Evolutionary conservation across 2,329 filamentous ascomycete species (phyloP), one percentile per base, ranked within the genome.

Genomic region (Zymoseptoria crescenta): DNA sequence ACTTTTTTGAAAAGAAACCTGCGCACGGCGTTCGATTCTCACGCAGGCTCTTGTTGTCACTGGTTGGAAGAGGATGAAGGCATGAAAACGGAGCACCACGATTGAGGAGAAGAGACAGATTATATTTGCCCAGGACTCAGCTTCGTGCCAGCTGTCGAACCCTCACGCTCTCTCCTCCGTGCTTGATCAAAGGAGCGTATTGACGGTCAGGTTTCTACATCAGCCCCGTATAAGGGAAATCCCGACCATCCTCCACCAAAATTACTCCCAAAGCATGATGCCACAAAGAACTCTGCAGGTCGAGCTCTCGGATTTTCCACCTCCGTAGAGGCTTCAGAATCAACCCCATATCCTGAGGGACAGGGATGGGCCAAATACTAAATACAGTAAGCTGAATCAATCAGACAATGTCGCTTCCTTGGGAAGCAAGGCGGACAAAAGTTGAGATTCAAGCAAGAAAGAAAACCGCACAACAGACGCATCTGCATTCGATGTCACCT

Each of bases 291-390:
- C 35, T 45, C 35, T 45, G 35, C 35, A 45, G 35, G 35, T 45
- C 35, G 35, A 45, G 35, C 35, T 45, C 35, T 52, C 51, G 29
- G 51, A 52, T 52, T 30, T 30, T 52, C 49, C n/a, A 29, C 51
- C 24, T 8, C 19, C 51, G 24, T 30, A 52, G 41, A 52, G 29
- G 51, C 8, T 19, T 30, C 27, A 24, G 62, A 71, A 69, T 64
- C 69, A 69, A 72, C 70, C 70, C 70, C 63, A 51, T 61, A 65
- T 71, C 69, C 65, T 64, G 54, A 57, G 55, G 65, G 70, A 72
- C 64, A 71, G 65, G 71, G 70, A 73, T 65, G 49, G 35, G 35
- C 35, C 35, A 45, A 45, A n/a, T 45, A 45, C 35, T 45, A 45
- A 45, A 45, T 45, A 45, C 35, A 45, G 6, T 16, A 13, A 45